phyloP scores from a whole-genome alignment of 2,329 filamentous ascomycete species.

The Claviceps humidiphila region DNA sequence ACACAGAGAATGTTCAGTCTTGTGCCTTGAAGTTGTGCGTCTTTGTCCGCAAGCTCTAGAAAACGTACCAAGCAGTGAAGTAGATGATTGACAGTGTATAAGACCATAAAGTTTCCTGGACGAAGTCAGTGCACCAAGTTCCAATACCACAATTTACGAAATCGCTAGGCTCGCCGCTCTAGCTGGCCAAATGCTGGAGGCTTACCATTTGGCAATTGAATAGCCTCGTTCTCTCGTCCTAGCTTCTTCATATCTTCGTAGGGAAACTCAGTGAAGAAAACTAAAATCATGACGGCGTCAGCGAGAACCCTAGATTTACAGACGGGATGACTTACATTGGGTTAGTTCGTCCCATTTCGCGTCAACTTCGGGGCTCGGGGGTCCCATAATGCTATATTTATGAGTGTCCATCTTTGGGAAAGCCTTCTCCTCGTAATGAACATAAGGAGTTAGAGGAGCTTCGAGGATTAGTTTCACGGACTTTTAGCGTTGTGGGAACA shows the following conservation, averaged over 20 bases:
- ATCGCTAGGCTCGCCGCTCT: no score
- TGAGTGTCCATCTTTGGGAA: neutral
- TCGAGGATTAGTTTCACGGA: neutral
- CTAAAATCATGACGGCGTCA: neutral
- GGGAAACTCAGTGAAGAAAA: conserved; percentile 1
- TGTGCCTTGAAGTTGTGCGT: neutral
- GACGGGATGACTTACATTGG: neutral
- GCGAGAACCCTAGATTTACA: neutral
- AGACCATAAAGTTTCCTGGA: neutral
- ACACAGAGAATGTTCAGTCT: neutral
- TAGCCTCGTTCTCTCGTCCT: neutral
- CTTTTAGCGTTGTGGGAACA: neutral
- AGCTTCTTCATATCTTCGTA: neutral
- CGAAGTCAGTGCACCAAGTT: neutral
- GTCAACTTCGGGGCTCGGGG: neutral
- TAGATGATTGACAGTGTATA: neutral
- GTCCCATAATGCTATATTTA: neutral
- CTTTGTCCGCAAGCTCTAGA: neutral
- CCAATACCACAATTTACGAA: neutral
- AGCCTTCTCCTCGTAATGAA: neutral
- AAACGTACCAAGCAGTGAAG: neutral
- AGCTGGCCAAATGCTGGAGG: no score
- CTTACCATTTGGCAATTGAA: conserved; percentile 1
- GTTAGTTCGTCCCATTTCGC: neutral
- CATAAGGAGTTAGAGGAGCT: neutral